These are phyloP conservation scores for Corniculantispora saksenae DNA, from an alignment of 2,329 filamentous ascomycete genomes.

Conservation along the genomic window DNA sequence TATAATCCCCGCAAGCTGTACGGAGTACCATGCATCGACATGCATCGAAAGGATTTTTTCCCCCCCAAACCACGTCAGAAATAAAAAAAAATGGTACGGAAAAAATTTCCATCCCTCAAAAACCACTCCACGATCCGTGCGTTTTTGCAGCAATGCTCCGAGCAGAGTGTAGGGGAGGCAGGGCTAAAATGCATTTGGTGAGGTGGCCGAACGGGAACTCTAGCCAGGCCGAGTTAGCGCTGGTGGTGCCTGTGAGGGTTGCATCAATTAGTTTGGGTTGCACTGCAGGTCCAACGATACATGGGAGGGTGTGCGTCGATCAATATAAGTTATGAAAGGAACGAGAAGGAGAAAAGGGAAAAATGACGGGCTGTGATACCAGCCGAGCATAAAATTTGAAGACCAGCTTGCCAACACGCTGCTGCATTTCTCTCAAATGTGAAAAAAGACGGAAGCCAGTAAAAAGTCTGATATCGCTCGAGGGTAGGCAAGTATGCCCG, in stretches of 20 bases:
- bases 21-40: background rate
- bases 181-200: background rate
- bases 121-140: constrained; percentile 1
- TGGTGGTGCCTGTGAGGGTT: background rate
- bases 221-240: constrained; percentile 9
- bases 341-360: background rate
- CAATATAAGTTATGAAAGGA: background rate
- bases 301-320: background rate
- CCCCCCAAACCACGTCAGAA: background rate
- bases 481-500: background rate
- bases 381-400: background rate
- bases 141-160: background rate
- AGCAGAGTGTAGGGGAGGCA: no score
- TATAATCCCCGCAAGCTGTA: background rate
- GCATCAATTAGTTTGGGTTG: background rate
- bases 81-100: background rate
- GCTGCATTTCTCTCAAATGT: no score
- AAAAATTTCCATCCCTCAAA: background rate
- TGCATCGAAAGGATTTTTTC: background rate
- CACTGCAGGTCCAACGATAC: background rate
- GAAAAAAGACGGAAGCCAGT: no score
- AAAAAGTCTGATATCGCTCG: background rate
- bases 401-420: background rate
- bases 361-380: background rate
- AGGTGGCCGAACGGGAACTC: background rate